Evolutionary conservation across 2,329 filamentous ascomycete species (phyloP).

Genomic region (Fusarium sacchari): DNA sequence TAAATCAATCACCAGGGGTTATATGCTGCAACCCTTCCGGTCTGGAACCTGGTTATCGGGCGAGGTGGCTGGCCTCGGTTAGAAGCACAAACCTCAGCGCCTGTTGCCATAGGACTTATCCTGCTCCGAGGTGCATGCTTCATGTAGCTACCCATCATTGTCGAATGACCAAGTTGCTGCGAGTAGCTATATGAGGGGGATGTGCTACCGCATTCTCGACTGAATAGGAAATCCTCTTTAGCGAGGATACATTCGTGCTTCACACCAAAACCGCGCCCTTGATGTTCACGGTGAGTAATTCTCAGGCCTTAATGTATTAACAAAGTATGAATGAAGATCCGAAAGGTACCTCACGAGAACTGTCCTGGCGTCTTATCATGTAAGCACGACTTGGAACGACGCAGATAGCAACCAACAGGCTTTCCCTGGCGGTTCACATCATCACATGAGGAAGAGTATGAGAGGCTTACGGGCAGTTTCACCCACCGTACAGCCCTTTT

Average conservation of each 20-base stretch:
- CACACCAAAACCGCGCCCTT: background rate
- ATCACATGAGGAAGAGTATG: background rate
- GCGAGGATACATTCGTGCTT: background rate
- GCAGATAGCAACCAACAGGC: background rate
- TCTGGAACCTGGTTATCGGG: conserved; percentile 4
- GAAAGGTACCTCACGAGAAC: background rate
- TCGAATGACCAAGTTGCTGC: conserved; percentile 17
- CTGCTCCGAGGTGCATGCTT: conserved; percentile 16
- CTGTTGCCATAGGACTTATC: conserved; percentile 25
- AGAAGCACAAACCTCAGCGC: conserved; percentile 17
- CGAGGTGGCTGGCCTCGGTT: background rate
- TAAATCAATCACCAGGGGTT: conserved; percentile 30
- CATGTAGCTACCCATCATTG: conserved; percentile 8
- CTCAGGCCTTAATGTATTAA: background rate
- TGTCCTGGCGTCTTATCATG: background rate
- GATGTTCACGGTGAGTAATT: background rate
- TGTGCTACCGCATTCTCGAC: background rate
- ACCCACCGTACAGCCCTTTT: background rate
- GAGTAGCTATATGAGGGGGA: background rate
- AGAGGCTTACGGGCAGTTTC: background rate
- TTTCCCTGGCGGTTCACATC: background rate
- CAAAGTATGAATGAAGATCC: background rate
- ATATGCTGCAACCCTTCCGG: conserved; percentile 15
- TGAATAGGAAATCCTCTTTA: background rate
- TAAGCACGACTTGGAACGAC: background rate